These are phyloP conservation scores for Colletotrichum lentis DNA, from an alignment of 2,329 filamentous ascomycete genomes.

Conservation along the genomic window DNA sequence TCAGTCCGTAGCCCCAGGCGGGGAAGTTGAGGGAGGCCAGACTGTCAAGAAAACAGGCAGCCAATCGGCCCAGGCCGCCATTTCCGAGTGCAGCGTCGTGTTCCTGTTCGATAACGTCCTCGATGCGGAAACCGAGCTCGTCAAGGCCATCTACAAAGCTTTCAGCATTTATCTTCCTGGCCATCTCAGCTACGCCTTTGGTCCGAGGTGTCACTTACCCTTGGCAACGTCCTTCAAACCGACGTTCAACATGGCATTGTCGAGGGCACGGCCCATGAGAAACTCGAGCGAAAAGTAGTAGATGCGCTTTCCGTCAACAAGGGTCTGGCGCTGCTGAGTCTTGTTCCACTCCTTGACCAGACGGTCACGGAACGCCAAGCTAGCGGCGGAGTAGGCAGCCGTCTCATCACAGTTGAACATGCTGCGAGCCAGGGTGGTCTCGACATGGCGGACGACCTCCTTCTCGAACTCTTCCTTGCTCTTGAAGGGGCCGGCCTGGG, in stretches of 20 bases:
- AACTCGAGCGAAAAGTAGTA: conserved; percentile 99
- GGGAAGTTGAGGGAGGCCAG: conserved; percentile 93
- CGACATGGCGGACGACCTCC: conserved; percentile 91
- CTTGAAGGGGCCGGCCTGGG: conserved; percentile 72
- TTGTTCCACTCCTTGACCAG: conserved; percentile 97
- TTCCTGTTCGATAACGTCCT: conserved; percentile 93
- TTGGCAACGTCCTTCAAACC: conserved; percentile 85
- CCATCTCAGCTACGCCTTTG: background rate
- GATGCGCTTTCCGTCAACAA: conserved; percentile 87
- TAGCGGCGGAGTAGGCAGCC: conserved; percentile 90
- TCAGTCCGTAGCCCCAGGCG: conserved; percentile 95
- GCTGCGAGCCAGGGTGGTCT: conserved; percentile 93
- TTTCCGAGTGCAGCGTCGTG: conserved; percentile 97
- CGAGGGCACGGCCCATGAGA: conserved; percentile 92
- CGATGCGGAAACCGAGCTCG: conserved; percentile 94
- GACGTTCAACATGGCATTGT: conserved; percentile 98
- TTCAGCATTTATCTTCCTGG: conserved; percentile 28
- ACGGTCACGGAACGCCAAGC: conserved; percentile 90
- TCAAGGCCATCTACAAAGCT: conserved; percentile 74
- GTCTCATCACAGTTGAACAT: conserved; percentile 98
- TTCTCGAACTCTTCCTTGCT: conserved; percentile 84
- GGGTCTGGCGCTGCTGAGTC: conserved; percentile 96
- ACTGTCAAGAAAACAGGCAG: conserved; percentile 96
- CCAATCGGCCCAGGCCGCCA: conserved; percentile 91
- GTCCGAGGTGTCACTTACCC: conserved; percentile 59